Conservation (phyloP, 148 eudicot species). For the Chenopodium formosanum region DNA sequence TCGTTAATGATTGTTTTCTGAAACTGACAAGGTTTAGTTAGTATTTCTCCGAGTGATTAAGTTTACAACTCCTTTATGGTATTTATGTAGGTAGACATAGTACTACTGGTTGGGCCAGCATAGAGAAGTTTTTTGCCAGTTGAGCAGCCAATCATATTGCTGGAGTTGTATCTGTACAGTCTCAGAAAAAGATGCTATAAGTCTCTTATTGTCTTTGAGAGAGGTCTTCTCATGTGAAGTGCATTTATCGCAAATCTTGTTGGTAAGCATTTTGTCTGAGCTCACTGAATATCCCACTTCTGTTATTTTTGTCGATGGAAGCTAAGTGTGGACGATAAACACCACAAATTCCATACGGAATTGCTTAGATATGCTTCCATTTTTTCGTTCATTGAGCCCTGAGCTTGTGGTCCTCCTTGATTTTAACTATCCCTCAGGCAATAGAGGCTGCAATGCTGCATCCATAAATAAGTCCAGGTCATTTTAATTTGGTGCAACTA, state of each 20-base stretch:
- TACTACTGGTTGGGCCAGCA: neutral
- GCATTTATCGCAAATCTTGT: neutral
- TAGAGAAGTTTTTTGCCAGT: neutral
- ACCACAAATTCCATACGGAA: neutral
- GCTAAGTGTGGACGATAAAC: neutral
- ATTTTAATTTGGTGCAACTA: neutral
- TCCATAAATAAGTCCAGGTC: neutral
- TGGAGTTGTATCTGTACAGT: neutral
- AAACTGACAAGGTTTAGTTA: neutral
- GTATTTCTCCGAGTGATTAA: neutral
- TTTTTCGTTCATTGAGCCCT: too few species aligned
- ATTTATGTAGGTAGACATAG: slow-evolving; percentile 4
- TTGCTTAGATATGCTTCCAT: neutral
- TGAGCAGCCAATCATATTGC: neutral
- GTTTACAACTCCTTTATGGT: neutral
- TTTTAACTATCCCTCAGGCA: neutral
- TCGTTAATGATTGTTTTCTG: neutral
- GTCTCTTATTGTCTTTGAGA: neutral
- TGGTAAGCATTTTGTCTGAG: neutral
- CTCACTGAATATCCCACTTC: neutral
- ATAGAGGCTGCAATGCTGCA: neutral
- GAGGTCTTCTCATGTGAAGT: neutral
- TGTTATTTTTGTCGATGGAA: neutral
- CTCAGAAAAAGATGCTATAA: neutral
- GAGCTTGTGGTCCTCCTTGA: too few species aligned